A percentile compares a stretch with the other conserved stretches of the same genome.
Conservation (phyloP, 495 filamentous ascomycete genomes). For the Tetracladium setigerum region DNA sequence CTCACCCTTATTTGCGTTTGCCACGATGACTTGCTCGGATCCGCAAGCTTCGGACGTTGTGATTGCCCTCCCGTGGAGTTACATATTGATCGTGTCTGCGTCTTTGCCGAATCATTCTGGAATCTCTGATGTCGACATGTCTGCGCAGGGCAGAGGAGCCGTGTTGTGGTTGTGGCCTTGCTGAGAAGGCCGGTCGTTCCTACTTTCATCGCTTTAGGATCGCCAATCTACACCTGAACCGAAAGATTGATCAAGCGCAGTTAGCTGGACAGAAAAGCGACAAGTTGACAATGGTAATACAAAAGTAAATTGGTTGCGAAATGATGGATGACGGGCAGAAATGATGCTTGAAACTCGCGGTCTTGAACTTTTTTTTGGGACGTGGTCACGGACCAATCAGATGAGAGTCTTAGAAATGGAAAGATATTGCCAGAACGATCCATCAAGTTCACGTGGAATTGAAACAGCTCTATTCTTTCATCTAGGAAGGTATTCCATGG, state of each 20-base stretch:
- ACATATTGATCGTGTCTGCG: constrained; percentile 23
- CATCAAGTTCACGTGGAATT: neutral
- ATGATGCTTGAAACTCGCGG: no score
- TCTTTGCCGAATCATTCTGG: constrained; percentile 25
- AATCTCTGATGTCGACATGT: constrained; percentile 37
- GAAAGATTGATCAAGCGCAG: no score
- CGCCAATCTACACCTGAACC: no score
- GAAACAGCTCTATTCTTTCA: neutral
- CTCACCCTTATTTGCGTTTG: constrained; percentile 11
- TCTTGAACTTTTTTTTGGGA: no score
- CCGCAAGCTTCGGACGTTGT: neutral
- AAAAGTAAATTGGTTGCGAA: no score
- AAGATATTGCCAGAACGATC: neutral
- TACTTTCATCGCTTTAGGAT: constrained; percentile 30
- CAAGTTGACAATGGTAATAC: no score
- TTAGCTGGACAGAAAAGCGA: no score
- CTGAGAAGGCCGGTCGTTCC: constrained; percentile 35
- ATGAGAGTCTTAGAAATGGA: neutral
- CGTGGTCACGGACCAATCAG: no score
- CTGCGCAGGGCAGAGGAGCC: constrained; percentile 40
- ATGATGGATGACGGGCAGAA: no score
- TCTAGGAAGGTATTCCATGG: no score
- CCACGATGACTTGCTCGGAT: neutral
- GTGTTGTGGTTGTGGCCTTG: constrained; percentile 42
- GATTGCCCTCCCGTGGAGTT: constrained; percentile 1